Conservation (phyloP, 345 rosid species). For the Pseudoturritis turrita region DNA sequence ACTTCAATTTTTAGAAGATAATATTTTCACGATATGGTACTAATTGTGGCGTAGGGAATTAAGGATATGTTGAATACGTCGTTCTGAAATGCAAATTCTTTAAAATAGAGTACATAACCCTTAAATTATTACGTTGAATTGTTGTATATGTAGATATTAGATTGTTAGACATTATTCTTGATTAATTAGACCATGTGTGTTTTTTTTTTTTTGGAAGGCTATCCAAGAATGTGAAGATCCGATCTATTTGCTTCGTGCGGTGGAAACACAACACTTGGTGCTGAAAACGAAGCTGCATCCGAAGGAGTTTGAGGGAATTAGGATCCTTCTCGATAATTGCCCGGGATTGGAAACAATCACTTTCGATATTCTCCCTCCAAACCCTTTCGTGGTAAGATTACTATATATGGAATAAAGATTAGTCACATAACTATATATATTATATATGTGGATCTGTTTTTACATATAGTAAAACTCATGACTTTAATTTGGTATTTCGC, state of each 20-base stretch:
- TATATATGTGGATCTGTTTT: not conserved
- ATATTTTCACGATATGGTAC: no score
- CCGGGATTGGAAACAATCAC: constrained; percentile 15
- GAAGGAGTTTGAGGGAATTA: constrained; percentile 35
- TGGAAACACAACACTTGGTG: constrained; percentile 33
- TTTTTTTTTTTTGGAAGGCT: constrained; percentile 16
- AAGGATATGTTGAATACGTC: not conserved
- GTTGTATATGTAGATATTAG: no score
- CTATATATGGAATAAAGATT: not conserved
- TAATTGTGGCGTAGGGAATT: not conserved
- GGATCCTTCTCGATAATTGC: constrained; percentile 34
- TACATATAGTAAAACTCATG: not conserved
- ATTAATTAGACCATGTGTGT: not conserved
- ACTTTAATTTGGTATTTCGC: not conserved
- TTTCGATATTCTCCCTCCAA: not conserved
- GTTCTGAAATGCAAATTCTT: not conserved
- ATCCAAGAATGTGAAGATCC: constrained; percentile 22
- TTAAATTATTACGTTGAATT: not conserved
- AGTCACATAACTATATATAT: no score
- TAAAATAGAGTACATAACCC: not conserved
- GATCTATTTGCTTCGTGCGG: not conserved
- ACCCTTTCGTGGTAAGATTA: not conserved
- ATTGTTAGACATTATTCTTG: not conserved
- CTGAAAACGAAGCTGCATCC: constrained; percentile 31
- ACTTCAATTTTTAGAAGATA: no score